Evolutionary conservation across 495 filamentous ascomycete genomes (phyloP), one percentile per base, ranked within the genome.

Genomic region (Rhizodiscina lignyota): DNA sequence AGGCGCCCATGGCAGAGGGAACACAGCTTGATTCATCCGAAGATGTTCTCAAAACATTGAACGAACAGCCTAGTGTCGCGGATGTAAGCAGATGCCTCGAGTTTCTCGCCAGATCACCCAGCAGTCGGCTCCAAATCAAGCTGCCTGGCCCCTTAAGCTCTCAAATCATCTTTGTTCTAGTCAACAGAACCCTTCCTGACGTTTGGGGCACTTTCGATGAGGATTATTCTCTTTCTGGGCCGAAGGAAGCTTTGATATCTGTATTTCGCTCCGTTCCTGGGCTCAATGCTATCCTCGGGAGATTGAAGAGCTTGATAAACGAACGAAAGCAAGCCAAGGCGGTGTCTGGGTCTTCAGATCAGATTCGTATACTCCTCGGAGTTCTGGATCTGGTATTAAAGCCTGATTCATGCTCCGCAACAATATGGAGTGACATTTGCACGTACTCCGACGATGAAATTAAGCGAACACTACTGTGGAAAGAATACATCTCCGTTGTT

Each of bases 181-280:
- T 83, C 38, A 70, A 60, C 23, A 68, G 68, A 23, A 80, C 76
- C 26, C 60, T 86, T 4, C 77, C 80, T 4, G 74, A 81, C 43
- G 83, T 80, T 53, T 94, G 85, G 85, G 39, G n/a, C n/a, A n/a
- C n/a, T n/a, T n/a, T n/a, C n/a, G n/a, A n/a, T n/a, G n/a, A n/a
- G n/a, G n/a, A n/a, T n/a, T n/a, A n/a, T n/a, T n/a, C n/a, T n/a
- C n/a, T n/a, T n/a, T n/a, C n/a, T n/a, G n/a, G n/a, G n/a, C n/a
- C n/a, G n/a, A n/a, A n/a, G n/a, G n/a, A n/a, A n/a, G n/a, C n/a
- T n/a, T n/a, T n/a, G n/a, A n/a, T n/a, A n/a, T n/a, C n/a, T n/a
- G n/a, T n/a, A n/a, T n/a, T n/a, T n/a, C n/a, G n/a, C n/a, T n/a
- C n/a, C n/a, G n/a, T n/a, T n/a, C n/a, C n/a, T 13, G 65, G 73